Base-by-base conservation (phyloP, 495 filamentous ascomycete genomes). In the Daldinia decipiens region DNA sequence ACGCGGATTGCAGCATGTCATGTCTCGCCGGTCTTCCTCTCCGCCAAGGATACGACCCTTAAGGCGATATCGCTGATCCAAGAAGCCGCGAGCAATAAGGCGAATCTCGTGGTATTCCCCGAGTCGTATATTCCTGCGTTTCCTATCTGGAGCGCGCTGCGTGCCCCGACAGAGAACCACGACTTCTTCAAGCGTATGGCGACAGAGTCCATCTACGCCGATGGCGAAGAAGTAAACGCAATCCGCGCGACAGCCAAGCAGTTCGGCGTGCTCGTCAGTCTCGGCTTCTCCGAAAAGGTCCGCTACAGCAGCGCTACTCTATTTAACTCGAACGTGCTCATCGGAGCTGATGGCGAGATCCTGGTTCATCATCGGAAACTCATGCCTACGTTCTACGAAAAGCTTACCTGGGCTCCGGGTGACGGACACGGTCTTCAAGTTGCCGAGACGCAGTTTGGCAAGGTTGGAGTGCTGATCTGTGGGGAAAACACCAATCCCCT, bases 91-190 rank as follows among this genome's bases (percentile, higher is more conserved):
- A 24, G 39, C 31, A 75, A 80, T 60, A 57, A 65, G 0, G 82
- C 82, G 7, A 73, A 82, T 19, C 68, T 85, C 6, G 68, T 85
- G 11, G 82, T 81, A 57, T 85, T 84, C 66, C 82, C 83, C 0
- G 83, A 84, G 62, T 72, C 78, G 0, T 83, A 74, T 68, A 81
- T 84, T 12, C 78, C 82, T 8, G 82, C 71, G 11, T 81, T 73
- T 39, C 77, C 78, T 5, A 59, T 79, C 57, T 80, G 78, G 78
- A 79, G 76, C 61, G 71, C 77, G 45, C 43, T 80, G 17, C 65
- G 73, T 2, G 45, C 76, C 0, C 79, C 79, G 19, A 67, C 75
- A 5, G 77, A 77, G 15, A 78, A 80, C 65, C 78, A 79, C 17
- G 60, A 62, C 6, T 64, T 79, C 0, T 79, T 82, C 76, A 56